A percentile compares a stretch with the other conserved stretches of the same genome.
phyloP scores from a whole-genome alignment of 768 basidiomycete genomes.

The Russula compacta region DNA sequence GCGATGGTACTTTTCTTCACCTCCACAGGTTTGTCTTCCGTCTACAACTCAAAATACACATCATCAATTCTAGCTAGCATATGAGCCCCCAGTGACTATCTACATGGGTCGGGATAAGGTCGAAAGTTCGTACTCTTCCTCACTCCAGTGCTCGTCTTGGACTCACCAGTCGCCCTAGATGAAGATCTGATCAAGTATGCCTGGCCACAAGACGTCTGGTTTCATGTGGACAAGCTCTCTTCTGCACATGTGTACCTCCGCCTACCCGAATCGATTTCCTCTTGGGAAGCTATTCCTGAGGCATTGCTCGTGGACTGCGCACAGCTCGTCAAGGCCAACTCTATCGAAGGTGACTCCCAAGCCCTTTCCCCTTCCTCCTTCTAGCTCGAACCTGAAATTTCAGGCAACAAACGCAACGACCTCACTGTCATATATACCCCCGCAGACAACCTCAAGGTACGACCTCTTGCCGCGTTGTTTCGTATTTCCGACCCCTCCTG shows the following conservation, averaged over 20 bases:
- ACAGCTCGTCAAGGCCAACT: constrained; percentile 95
- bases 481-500: neutral
- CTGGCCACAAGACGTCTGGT: constrained; percentile 84
- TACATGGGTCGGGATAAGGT: constrained; percentile 99
- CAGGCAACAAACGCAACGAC: constrained; percentile 95
- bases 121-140: constrained; percentile 55
- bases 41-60: neutral
- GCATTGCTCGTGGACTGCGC: constrained; percentile 75
- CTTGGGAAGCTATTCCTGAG: constrained; percentile 86
- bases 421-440: constrained; percentile 92
- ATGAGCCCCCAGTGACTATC: constrained; percentile 55
- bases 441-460: constrained; percentile 82
- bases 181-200: constrained; percentile 93
- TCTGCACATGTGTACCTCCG: constrained; percentile 97
- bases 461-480: neutral
- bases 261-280: constrained; percentile 61
- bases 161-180: constrained; percentile 40
- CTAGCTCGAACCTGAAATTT: neutral
- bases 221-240: constrained; percentile 96
- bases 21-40: constrained; percentile 15
- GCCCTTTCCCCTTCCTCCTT: neutral
- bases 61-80: constrained; percentile 30
- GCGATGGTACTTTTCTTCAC: constrained; percentile 21
- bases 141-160: neutral
- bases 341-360: constrained; percentile 71